These are phyloP conservation scores for Lotus japonicus DNA, from an alignment of 306 rosid species.

Conservation along the genomic window DNA sequence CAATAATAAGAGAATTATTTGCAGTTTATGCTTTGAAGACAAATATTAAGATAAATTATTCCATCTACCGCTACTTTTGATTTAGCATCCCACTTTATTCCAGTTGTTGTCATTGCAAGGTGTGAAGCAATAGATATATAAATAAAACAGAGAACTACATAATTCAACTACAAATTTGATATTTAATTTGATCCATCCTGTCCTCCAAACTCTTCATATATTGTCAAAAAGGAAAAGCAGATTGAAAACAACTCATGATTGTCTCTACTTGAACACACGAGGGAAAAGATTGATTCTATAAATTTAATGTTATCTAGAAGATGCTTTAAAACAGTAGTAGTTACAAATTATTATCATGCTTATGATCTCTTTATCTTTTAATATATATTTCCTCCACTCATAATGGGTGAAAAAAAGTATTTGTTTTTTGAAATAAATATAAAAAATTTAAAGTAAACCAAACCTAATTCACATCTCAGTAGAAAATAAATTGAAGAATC, in stretches of 20 bases:
- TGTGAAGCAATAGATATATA: neutral
- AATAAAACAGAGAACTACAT: neutral
- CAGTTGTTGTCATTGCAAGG: conserved; percentile 6
- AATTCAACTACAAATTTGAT: neutral
- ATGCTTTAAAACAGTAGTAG: neutral
- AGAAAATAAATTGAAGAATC: too few relatives aligned
- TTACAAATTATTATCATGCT: neutral
- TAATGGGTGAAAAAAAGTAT: too few relatives aligned
- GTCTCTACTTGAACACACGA: neutral
- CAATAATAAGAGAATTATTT: neutral
- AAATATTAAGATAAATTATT: conserved; percentile 19
- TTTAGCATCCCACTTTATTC: conserved; percentile 23
- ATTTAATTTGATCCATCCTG: neutral
- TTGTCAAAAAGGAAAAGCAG: neutral
- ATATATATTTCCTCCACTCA: too few relatives aligned
- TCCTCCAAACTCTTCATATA: neutral
- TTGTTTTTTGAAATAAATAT: too few relatives aligned
- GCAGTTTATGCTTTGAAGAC: neutral
- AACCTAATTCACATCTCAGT: too few relatives aligned
- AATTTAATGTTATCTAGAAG: neutral
- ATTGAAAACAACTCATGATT: conserved; percentile 10
- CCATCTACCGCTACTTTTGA: conserved; percentile 17
- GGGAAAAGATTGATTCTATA: neutral
- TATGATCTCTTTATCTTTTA: too few relatives aligned
- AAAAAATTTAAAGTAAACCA: too few relatives aligned